Evolutionary conservation across 2,329 filamentous ascomycete genomes (phyloP), one percentile per base, ranked within the genome.

Genomic region (Aspergillus neoniger): DNA sequence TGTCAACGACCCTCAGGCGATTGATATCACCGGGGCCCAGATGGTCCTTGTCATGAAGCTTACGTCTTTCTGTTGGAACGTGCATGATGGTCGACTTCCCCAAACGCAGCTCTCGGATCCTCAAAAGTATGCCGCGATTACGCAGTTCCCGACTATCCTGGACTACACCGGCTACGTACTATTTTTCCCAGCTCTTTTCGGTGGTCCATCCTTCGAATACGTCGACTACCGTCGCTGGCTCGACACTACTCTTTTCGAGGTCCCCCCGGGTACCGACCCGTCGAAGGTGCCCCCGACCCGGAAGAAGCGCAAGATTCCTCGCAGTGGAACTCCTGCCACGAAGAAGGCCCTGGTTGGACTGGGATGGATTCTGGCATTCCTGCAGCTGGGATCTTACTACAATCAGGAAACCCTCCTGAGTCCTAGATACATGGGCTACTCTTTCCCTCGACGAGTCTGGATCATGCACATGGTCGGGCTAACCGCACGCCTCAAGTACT

Each of bases 31-130:
- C 0, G 93, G 85, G 62, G 92, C 94, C 1, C 95, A 99, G 77
- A 99, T 99, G 95, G 95, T 99, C 36, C 80, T 98, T 68, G 89
- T 98, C 64, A 99, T 99, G 92, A 99, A 99, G 77, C 86, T 99
- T 38, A 92, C 88, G 21, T 91, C 94, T 5, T 99, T 99, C 73
- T 96, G 92, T 80, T 99, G 95, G 95, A 98, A 98, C 73, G 89
- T 98, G 8, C 92, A 95, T 70, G 95, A 99, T 75, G 96, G 95
- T 19, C 87, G 89, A 60, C 83, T 96, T 19, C 88, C 91, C 3
- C 86, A 89, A 17, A 84, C 89, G 47, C 86, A 93, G 60, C 85
- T 99, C n/a, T 91, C 91, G 0, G 91, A 95, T 53, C 86, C 90
- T 49, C 95, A 99, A 75, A 93, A 89, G 72, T 90, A 93, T 65